Evolutionary conservation across 257 asterid genomes (phyloP), one percentile per base, ranked within the genome.

Genomic region (Primulina eburnea): DNA sequence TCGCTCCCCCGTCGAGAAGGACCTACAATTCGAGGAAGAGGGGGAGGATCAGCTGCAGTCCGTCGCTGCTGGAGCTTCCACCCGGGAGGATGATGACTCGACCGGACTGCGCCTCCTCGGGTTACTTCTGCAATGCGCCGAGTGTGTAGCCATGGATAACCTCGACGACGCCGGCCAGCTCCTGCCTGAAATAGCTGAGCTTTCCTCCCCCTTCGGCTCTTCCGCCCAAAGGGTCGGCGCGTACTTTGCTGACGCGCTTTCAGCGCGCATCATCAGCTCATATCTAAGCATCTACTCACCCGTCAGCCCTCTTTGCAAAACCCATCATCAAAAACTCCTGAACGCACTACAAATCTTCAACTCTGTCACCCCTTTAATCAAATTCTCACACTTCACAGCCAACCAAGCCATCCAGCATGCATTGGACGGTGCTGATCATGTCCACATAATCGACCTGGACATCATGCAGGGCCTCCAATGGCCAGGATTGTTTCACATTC

Each of bases 381-480:
- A 92, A 73, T 92, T 92, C 86, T 88, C 98, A 0, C 98, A 92
- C 79, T 92, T 87, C 85, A 92, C 98, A 0, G 96, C 98, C 8
- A 92, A 92, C 32, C 98, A 92, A 28, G 98, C 98, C 47, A 92
- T 92, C 64, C 93, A 81, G 75, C 90, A 82, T 14, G 95, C 93
- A 4, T 79, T 89, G 30, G 93, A 87, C 77, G 87, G 90, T 55
- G 88, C 83, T 82, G 97, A 92, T 61, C 88, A 83, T 71, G 95
- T 90, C 77, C 98, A 92, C 85, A 79, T 92, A 79, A 90, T 92
- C 86, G 98, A 92, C 73, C 90, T 92, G 65, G 96, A 92, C 82
- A 84, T 92, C 71, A 92, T 92, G 97, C 98, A 90, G 76, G 98
- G 98, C 14, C 98, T 92, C 70, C 97, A 92, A 34, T 92, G 98